Conservation (phyloP, 441 rosid species). For the Adansonia gregorii region DNA sequence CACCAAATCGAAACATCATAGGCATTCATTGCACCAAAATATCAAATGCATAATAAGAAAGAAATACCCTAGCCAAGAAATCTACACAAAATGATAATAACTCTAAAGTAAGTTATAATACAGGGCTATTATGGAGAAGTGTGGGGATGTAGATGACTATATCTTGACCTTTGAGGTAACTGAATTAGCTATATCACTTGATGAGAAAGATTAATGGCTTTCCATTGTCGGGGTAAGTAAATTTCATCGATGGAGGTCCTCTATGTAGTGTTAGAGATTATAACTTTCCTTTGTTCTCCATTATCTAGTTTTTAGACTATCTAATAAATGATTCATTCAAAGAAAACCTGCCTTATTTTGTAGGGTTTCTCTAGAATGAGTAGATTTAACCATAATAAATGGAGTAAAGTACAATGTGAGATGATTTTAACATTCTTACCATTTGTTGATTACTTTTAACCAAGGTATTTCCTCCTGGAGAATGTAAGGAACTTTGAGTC, state of each 20-base stretch:
- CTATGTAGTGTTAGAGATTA: constrained; percentile 67
- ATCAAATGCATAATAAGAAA: too few species aligned
- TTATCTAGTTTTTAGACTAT: neutral
- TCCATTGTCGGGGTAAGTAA: constrained; percentile 84
- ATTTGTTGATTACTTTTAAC: constrained; percentile 86
- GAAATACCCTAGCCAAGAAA: too few species aligned
- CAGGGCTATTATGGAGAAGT: constrained; percentile 81
- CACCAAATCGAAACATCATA: too few species aligned
- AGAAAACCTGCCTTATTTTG: constrained; percentile 24
- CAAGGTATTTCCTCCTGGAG: constrained; percentile 85
- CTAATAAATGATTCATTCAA: constrained; percentile 10
- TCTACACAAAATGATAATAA: constrained; percentile 3
- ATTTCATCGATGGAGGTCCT: constrained; percentile 95
- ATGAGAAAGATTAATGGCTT: constrained; percentile 57
- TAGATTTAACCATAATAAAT: constrained; percentile 69
- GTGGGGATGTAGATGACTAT: constrained; percentile 85
- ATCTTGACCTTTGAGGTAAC: constrained; percentile 76
- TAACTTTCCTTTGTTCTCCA: neutral
- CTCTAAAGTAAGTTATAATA: constrained; percentile 24
- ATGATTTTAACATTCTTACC: constrained; percentile 91
- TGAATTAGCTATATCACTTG: constrained; percentile 60
- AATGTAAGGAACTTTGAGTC: constrained; percentile 87
- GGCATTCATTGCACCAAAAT: too few species aligned
- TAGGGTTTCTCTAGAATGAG: constrained; percentile 97
- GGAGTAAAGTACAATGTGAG: constrained; percentile 90